Conservation (phyloP, 2,329 filamentous ascomycete species). For the Fusarium pininemorale region DNA sequence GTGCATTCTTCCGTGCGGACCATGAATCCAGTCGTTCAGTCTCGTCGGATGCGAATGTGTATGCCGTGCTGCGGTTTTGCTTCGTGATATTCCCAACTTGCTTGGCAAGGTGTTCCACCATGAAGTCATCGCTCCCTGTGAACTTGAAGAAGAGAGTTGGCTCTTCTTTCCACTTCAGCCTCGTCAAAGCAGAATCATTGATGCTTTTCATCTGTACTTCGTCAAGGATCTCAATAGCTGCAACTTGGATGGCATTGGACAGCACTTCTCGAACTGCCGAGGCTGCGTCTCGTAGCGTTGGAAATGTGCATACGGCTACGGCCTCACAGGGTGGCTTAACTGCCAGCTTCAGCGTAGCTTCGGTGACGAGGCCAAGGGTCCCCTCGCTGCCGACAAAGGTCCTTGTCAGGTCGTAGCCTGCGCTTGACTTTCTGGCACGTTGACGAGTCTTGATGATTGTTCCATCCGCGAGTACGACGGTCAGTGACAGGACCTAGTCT, state of each 20-base stretch:
- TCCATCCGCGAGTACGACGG: slow-evolving; percentile 81
- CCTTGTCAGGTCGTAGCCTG: slow-evolving; percentile 83
- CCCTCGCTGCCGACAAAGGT: slow-evolving; percentile 87
- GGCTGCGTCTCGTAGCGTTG: slow-evolving; percentile 77
- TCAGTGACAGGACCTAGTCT: slow-evolving; percentile 85
- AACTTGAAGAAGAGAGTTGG: slow-evolving; percentile 89
- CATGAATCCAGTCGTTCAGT: slow-evolving; percentile 79
- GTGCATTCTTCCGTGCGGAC: slow-evolving; percentile 81
- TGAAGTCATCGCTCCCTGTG: slow-evolving; percentile 78
- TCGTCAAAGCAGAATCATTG: slow-evolving; percentile 76
- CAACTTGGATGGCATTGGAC: slow-evolving; percentile 75
- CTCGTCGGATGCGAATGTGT: slow-evolving; percentile 78
- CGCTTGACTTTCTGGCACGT: slow-evolving; percentile 79
- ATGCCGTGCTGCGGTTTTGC: slow-evolving; percentile 58
- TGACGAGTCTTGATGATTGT: slow-evolving; percentile 80
- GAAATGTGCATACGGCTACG: slow-evolving; percentile 82
- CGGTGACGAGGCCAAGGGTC: slow-evolving; percentile 81
- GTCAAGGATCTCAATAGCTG: slow-evolving; percentile 86
- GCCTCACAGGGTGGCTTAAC: slow-evolving; percentile 79
- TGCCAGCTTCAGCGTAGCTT: slow-evolving; percentile 71
- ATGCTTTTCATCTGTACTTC: slow-evolving; percentile 87
- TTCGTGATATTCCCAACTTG: slow-evolving; percentile 71
- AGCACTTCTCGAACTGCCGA: slow-evolving; percentile 77
- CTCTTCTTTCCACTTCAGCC: slow-evolving; percentile 75
- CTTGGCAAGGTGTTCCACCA: slow-evolving; percentile 82